These are phyloP conservation scores for Metschnikowia cerradonensis DNA, from an alignment of 805 yeast genomes.

Conservation along the genomic window DNA sequence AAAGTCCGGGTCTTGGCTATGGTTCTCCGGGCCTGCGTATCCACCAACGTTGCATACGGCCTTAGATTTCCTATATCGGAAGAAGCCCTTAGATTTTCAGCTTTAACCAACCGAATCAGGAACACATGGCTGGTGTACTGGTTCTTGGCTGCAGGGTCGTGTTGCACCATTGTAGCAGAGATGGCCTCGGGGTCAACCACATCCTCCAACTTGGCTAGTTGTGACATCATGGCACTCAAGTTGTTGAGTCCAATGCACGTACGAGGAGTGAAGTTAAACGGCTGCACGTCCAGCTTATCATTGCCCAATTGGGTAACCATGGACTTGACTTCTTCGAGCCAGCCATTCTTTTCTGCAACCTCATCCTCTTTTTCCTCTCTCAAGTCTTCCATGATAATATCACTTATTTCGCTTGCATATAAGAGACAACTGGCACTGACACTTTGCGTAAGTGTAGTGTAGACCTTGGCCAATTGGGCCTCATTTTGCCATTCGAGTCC, in stretches of 20 bases:
- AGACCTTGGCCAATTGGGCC: constrained; percentile 57
- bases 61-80: constrained; percentile 38
- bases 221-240: constrained; percentile 47
- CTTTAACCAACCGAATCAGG: constrained; percentile 58
- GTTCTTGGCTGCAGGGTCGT: constrained; percentile 30
- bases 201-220: constrained; percentile 51
- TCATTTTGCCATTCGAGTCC: constrained; percentile 64
- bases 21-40: constrained; percentile 48
- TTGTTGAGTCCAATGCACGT: constrained; percentile 80
- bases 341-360: constrained; percentile 16
- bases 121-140: constrained; percentile 50
- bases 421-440: constrained; percentile 57
- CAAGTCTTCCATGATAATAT: constrained; percentile 41
- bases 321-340: constrained; percentile 53
- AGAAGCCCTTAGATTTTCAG: constrained; percentile 49
- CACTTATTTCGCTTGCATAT: constrained; percentile 42
- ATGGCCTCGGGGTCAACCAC: constrained; percentile 55
- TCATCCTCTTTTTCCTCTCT: constrained; percentile 25
- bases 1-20: constrained; percentile 69
- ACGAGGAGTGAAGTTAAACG: constrained; percentile 53
- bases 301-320: constrained; percentile 41
- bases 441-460: constrained; percentile 57
- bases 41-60: constrained; percentile 61
- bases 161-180: constrained; percentile 36
- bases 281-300: constrained; percentile 38